Conservation (phyloP, 345 rosid genomes). For the Eucalyptus cladocalyx region DNA sequence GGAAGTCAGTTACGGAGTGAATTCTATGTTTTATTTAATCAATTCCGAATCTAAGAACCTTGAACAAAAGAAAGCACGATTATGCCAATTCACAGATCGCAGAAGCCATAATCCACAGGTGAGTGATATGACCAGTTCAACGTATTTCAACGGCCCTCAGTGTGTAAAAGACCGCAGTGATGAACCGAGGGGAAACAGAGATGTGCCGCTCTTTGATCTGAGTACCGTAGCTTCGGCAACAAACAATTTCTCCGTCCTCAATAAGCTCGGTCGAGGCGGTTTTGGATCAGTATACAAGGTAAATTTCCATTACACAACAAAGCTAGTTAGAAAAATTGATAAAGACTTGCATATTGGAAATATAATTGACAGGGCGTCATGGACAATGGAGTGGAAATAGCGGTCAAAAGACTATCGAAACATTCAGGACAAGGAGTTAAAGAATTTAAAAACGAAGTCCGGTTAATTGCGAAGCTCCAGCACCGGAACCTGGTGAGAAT, state of each 20-base stretch:
- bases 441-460: conserved; percentile 29
- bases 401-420: conserved; percentile 20
- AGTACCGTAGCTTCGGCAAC: conserved; percentile 7
- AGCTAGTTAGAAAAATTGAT: neutral
- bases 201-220: conserved; percentile 12
- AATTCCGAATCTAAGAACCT: neutral
- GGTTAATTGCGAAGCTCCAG: conserved; percentile 19
- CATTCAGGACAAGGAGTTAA: conserved; percentile 22
- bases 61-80: neutral
- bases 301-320: neutral
- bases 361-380: conserved; percentile 13
- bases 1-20: neutral
- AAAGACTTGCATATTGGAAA: neutral
- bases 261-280: conserved; percentile 23
- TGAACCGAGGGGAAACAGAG: neutral
- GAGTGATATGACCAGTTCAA: neutral
- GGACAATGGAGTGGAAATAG: conserved; percentile 7
- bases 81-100: neutral
- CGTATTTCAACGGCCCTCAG: neutral
- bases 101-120: neutral
- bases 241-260: conserved; percentile 5
- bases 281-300: conserved; percentile 31
- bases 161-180: neutral
- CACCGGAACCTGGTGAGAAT: conserved; percentile 21
- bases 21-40: neutral